A percentile compares a stretch with the other conserved stretches of the same genome.
Evolutionary conservation across 2,329 filamentous ascomycete genomes (phyloP).

Genomic region (Verticillium longisporum): DNA sequence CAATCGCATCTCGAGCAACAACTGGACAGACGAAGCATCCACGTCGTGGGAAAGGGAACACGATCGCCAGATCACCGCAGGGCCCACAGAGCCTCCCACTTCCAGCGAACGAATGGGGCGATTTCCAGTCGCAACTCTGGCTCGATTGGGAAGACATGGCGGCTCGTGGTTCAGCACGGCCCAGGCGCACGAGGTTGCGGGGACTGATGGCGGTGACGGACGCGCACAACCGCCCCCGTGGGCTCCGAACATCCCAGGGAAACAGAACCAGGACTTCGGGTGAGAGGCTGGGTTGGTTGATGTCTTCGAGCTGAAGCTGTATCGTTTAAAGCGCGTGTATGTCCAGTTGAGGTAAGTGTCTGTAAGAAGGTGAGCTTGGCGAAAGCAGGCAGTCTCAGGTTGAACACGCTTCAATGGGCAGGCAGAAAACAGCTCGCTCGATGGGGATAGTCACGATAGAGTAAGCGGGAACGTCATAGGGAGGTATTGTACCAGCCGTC

Average conservation of each 20-base stretch:
- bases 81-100: not conserved
- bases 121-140: slow-evolving; percentile 10
- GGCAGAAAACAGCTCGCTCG: not conserved
- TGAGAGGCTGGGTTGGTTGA: not conserved
- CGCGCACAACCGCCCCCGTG: not conserved
- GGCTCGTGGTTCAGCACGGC: slow-evolving; percentile 7
- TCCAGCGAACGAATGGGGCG: not conserved
- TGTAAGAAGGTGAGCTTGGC: not conserved
- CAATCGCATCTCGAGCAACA: not conserved
- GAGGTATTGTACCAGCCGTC: not conserved
- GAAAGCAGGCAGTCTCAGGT: not conserved
- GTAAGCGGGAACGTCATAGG: not conserved
- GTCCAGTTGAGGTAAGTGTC: not conserved
- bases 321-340: not conserved
- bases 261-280: not conserved
- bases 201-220: not conserved
- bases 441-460: not conserved
- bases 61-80: not conserved
- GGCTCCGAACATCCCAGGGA: not conserved
- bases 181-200: not conserved
- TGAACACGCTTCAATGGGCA: not conserved
- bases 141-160: slow-evolving; percentile 8
- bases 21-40: not conserved
- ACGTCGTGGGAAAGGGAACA: not conserved
- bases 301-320: not conserved